Evolutionary conservation across 2,329 filamentous ascomycete species (phyloP).

Genomic region (Balansia obtecta): DNA sequence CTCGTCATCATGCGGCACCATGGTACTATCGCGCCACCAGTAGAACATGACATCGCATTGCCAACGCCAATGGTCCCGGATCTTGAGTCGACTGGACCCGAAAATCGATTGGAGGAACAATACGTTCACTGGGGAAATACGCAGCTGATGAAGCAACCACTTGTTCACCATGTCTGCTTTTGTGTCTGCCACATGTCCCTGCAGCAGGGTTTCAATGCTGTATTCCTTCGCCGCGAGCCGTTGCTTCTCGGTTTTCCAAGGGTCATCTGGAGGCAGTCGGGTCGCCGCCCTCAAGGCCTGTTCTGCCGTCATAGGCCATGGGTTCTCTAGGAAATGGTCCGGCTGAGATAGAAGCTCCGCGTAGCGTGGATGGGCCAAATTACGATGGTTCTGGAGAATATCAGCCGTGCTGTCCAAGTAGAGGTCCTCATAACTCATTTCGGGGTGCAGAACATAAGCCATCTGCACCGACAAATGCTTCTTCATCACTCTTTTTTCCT

Average conservation of each 20-base stretch:
- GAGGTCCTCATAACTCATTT: conserved; percentile 27
- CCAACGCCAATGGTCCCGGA: conserved; percentile 23
- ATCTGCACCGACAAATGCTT: conserved; percentile 27
- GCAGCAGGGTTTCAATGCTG: conserved; percentile 31
- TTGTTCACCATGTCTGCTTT: conserved; percentile 34
- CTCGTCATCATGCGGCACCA: conserved; percentile 8
- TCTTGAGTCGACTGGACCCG: conserved; percentile 16
- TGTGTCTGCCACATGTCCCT: conserved; percentile 21
- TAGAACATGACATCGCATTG: conserved; percentile 25
- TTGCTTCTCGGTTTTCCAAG: conserved; percentile 22
- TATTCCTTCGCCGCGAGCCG: conserved; percentile 34
- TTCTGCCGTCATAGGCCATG: conserved; percentile 27
- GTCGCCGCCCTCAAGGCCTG: conserved; percentile 27
- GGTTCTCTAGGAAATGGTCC: conserved; percentile 27
- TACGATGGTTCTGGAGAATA: conserved; percentile 13
- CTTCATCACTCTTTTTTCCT: conserved; percentile 28
- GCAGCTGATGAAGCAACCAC: conserved; percentile 40
- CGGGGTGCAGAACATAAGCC: conserved; percentile 26
- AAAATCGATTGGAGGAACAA: conserved; percentile 28
- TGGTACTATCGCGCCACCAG: conserved; percentile 22
- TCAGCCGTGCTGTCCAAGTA: conserved; percentile 20
- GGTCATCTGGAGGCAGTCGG: conserved; percentile 22
- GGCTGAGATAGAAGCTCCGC: conserved; percentile 36
- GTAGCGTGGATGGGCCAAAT: conserved; percentile 28
- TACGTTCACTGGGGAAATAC: conserved; percentile 32